Conservation (phyloP, 73 alveolate species). For the Tetrahymena elliotti region DNA sequence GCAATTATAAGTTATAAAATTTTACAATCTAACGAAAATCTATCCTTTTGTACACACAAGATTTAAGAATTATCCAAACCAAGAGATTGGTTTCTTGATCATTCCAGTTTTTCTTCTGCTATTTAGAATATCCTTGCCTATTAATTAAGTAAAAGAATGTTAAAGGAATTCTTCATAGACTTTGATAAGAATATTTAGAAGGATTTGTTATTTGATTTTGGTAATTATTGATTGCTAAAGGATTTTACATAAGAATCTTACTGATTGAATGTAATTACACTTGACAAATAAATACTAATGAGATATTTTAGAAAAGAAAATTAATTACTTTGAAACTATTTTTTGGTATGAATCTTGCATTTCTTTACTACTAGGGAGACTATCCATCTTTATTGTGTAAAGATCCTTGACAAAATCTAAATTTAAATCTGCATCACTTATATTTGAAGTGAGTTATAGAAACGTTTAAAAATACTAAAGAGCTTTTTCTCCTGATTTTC, state of each 20-base stretch:
- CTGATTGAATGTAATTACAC: not conserved
- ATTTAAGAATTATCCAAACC: constrained; percentile 18
- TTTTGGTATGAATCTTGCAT: not conserved
- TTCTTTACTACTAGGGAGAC: not conserved
- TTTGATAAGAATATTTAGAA: no score
- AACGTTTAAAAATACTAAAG: not conserved
- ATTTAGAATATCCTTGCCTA: not conserved
- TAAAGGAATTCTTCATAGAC: no score
- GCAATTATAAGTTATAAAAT: no score
- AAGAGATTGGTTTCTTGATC: constrained; percentile 27
- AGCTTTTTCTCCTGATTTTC: not conserved
- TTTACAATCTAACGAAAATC: not conserved
- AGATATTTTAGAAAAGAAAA: no score
- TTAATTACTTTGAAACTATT: not conserved
- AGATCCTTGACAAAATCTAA: not conserved
- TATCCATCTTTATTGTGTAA: not conserved
- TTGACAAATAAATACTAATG: no score
- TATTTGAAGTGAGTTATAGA: not conserved
- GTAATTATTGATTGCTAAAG: no score
- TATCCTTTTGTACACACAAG: constrained; percentile 3
- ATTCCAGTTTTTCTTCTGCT: constrained; percentile 35
- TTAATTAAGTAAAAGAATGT: not conserved
- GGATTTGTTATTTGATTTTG: no score
- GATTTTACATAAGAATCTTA: not conserved
- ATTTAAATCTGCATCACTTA: not conserved